Evolutionary conservation across 169 alveolate genomes (phyloP).

Genomic region (Ichthyophthirius multifiliis): DNA sequence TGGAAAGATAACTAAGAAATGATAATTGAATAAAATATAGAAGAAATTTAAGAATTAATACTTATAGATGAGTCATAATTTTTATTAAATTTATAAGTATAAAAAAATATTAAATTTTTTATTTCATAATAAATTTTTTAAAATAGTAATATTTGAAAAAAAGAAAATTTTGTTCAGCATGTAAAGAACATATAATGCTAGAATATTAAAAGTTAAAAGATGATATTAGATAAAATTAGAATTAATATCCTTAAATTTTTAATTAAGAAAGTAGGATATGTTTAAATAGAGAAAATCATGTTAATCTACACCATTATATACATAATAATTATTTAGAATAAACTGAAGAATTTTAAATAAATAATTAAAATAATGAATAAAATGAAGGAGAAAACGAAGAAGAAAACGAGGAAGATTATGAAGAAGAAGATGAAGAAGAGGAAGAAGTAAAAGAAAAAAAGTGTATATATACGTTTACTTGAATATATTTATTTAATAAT

Average conservation of each 20-base stretch:
- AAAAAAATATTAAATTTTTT: background rate
- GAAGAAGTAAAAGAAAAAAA: background rate
- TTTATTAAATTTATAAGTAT: background rate
- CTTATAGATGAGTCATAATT: background rate
- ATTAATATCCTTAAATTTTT: background rate
- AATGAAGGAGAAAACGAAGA: background rate
- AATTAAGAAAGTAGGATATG: background rate
- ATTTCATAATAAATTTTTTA: background rate
- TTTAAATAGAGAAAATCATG: background rate
- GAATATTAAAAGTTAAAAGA: background rate
- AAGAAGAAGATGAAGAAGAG: conserved; percentile 16
- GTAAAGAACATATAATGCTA: background rate
- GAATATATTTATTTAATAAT: background rate
- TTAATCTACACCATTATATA: background rate
- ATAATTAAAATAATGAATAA: background rate
- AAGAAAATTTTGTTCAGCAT: background rate
- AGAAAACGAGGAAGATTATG: background rate
- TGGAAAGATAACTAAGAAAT: background rate
- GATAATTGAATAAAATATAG: background rate
- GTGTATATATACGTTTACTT: background rate
- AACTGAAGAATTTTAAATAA: background rate
- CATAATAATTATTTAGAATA: background rate
- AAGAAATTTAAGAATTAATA: background rate
- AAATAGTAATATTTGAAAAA: background rate
- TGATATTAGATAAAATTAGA: background rate